Evolutionary conservation across 2,329 filamentous ascomycete genomes (phyloP).

Genomic region (Colletotrichum sojae): DNA sequence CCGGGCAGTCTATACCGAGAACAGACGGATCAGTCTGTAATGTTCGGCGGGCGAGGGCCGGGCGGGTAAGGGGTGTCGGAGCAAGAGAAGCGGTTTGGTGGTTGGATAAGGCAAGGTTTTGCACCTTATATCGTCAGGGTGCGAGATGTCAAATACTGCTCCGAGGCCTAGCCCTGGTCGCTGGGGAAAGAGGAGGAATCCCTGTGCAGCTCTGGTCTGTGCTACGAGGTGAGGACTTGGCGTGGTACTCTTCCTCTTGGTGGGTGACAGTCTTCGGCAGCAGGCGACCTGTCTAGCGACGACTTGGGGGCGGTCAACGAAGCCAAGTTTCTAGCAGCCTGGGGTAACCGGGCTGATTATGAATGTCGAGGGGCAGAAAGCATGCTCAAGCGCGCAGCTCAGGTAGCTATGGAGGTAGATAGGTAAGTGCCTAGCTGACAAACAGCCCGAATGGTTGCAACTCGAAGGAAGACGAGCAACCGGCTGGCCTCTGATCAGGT

Average conservation of each 20-base stretch:
- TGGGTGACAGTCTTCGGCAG: conserved; percentile 28
- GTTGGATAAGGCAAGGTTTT: conserved; percentile 6
- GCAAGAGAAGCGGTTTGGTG: conserved; percentile 5
- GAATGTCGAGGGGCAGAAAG: no score
- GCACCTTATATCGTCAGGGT: conserved; percentile 25
- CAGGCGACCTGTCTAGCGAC: conserved; percentile 35
- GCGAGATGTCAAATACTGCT: conserved; percentile 30
- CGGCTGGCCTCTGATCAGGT: neutral
- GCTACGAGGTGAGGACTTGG: conserved; percentile 29
- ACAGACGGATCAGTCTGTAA: conserved; percentile 1
- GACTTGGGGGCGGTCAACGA: conserved; percentile 35
- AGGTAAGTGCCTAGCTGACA: no score
- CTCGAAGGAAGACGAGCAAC: no score
- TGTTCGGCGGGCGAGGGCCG: neutral
- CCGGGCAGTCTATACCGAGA: conserved; percentile 18
- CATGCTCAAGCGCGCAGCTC: no score
- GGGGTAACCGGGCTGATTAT: neutral
- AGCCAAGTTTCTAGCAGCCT: conserved; percentile 26
- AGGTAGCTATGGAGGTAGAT: no score
- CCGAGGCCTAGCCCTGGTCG: conserved; percentile 9
- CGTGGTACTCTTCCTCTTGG: conserved; percentile 21
- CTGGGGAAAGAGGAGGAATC: conserved; percentile 18
- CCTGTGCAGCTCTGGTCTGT: conserved; percentile 40
- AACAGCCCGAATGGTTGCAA: no score
- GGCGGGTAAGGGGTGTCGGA: conserved; percentile 1